These are phyloP conservation scores for Trichoderma sp. DNA, from an alignment of 2,329 filamentous ascomycete genomes.

Conservation along the genomic window DNA sequence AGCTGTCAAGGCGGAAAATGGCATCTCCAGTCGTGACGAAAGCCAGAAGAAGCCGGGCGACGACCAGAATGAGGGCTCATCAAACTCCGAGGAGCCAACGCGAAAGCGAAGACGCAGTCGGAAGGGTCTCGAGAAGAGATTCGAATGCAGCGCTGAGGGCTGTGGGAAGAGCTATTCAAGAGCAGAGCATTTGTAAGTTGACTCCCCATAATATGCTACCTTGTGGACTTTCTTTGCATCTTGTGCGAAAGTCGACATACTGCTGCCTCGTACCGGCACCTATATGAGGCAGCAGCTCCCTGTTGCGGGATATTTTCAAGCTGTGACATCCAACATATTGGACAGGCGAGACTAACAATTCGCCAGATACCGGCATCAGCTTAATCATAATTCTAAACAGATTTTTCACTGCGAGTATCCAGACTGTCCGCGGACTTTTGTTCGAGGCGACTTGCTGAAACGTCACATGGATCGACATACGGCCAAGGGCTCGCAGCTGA, in stretches of 20 bases:
- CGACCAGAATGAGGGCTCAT: slow-evolving; percentile 22
- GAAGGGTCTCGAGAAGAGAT: slow-evolving; percentile 78
- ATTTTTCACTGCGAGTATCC: slow-evolving; percentile 93
- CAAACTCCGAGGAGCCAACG: slow-evolving; percentile 25
- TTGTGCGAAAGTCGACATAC: neutral
- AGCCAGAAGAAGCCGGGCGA: slow-evolving; percentile 1
- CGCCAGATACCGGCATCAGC: slow-evolving; percentile 76
- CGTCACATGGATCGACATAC: slow-evolving; percentile 80
- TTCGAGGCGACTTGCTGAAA: slow-evolving; percentile 88
- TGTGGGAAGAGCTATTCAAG: slow-evolving; percentile 97
- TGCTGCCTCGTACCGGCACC: neutral
- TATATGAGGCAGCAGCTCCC: neutral
- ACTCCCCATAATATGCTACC: slow-evolving; percentile 33
- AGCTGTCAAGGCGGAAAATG: slow-evolving; percentile 15
- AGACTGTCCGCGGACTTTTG: slow-evolving; percentile 86
- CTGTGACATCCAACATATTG: neutral
- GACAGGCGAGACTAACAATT: slow-evolving; percentile 19
- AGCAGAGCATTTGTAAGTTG: slow-evolving; percentile 83
- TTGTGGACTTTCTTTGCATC: neutral
- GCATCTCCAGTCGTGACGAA: neutral
- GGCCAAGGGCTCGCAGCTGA: slow-evolving; percentile 74
- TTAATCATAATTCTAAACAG: slow-evolving; percentile 95
- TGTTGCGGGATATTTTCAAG: neutral
- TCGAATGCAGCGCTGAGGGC: slow-evolving; percentile 79
- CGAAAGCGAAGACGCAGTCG: slow-evolving; percentile 68